Evolutionary conservation across 2,329 filamentous ascomycete genomes (phyloP).

Genomic region (Cercospora canescens): DNA sequence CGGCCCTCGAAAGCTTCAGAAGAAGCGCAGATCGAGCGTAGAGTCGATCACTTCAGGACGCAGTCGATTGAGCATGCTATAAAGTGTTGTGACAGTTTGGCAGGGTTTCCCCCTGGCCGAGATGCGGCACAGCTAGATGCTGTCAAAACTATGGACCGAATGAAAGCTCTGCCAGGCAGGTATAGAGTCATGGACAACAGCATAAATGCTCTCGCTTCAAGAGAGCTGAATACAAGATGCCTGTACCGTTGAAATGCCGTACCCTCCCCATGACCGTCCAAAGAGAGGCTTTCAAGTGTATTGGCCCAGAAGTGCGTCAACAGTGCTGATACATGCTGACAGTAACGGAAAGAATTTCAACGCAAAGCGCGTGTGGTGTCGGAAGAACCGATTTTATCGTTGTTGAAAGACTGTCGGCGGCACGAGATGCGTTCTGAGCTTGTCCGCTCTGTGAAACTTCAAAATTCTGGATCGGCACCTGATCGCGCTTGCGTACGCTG

Average conservation of each 20-base stretch:
- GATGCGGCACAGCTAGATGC: background rate
- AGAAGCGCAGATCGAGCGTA: slow-evolving; percentile 32
- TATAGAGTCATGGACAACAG: background rate
- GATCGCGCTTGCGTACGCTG: slow-evolving; percentile 26
- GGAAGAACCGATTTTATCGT: background rate
- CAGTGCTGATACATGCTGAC: background rate
- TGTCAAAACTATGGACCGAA: background rate
- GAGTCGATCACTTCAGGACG: slow-evolving; percentile 20
- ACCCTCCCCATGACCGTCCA: background rate
- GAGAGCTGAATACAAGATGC: background rate
- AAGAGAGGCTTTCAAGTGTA: background rate
- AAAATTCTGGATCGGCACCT: slow-evolving; percentile 26
- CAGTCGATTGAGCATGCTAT: slow-evolving; percentile 12
- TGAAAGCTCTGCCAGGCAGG: background rate
- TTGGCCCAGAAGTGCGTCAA: background rate
- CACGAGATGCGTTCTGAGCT: background rate
- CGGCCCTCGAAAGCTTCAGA: slow-evolving; percentile 32
- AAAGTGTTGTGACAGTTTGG: background rate
- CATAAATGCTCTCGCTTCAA: background rate
- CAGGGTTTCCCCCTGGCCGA: background rate
- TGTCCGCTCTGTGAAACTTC: background rate
- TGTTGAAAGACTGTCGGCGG: background rate
- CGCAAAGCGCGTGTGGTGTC: background rate
- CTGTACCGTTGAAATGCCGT: background rate
- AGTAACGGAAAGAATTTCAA: background rate